Conservation (phyloP, 2,329 filamentous ascomycete species). For the Pyricularia grisea region DNA sequence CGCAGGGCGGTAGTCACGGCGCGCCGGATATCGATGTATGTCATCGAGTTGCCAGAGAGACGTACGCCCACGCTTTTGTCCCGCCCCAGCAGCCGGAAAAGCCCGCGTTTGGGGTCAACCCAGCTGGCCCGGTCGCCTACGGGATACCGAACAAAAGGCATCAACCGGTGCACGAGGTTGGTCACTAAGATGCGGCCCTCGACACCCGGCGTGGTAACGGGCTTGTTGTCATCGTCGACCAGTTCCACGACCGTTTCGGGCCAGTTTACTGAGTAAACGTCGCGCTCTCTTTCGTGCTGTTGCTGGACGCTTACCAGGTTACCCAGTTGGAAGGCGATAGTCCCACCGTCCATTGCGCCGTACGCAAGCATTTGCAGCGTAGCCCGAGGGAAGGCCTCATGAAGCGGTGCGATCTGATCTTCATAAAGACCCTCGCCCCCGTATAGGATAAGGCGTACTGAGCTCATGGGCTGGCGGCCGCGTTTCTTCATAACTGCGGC, state of each 20-base stretch:
- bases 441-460: too few relatives aligned
- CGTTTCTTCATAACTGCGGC: too few relatives aligned
- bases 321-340: not conserved
- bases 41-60: not conserved
- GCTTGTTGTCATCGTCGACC: not conserved
- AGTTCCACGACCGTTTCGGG: not conserved
- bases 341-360: constrained; percentile 4
- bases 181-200: constrained; percentile 4
- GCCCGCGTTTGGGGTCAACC: not conserved
- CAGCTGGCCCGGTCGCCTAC: constrained; percentile 4
- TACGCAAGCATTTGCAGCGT: not conserved
- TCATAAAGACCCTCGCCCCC: too few relatives aligned
- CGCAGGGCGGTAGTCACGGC: not conserved
- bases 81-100: not conserved
- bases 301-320: not conserved
- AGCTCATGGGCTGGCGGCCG: too few relatives aligned
- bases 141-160: constrained; percentile 5
- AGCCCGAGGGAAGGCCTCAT: too few relatives aligned
- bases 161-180: not conserved
- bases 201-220: not conserved
- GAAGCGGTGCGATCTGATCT: too few relatives aligned
- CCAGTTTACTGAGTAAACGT: too few relatives aligned
- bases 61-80: not conserved
- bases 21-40: constrained; percentile 1
- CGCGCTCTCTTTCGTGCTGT: too few relatives aligned